Conservation (phyloP, 305 asterid species). For the Fraxinus baroniana region DNA sequence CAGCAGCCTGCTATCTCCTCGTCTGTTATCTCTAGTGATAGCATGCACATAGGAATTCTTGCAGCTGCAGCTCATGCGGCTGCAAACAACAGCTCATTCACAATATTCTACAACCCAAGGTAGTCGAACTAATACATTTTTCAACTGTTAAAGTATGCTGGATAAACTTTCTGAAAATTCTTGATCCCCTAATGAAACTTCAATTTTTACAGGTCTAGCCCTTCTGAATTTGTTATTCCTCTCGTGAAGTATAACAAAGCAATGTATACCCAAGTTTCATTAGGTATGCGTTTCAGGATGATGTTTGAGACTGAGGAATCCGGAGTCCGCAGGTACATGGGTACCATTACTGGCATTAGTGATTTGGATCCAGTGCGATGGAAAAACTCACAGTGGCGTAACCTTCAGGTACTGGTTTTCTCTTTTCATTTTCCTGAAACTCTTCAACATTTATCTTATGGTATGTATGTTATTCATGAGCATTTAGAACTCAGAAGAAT, state of each 20-base stretch:
- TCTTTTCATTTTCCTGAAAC: not conserved
- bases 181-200: not conserved
- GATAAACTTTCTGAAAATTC: not conserved
- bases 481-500: not conserved
- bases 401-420: conserved; percentile 67
- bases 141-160: not conserved
- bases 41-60: conserved; percentile 97
- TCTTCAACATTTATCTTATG: not conserved
- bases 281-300: conserved; percentile 94
- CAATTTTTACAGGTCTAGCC: conserved; percentile 71
- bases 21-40: conserved; percentile 91
- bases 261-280: conserved; percentile 79
- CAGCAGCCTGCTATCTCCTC: conserved; percentile 93
- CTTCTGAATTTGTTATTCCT: conserved; percentile 88
- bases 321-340: conserved; percentile 94
- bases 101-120: conserved; percentile 95
- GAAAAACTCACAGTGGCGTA: conserved; percentile 96
- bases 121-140: conserved; percentile 20
- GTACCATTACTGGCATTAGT: conserved; percentile 75
- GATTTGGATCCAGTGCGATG: conserved; percentile 86
- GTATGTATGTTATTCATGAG: not conserved
- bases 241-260: conserved; percentile 94
- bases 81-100: conserved; percentile 85
- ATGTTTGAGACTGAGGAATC: conserved; percentile 96
- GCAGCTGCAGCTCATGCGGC: conserved; percentile 99